Evolutionary conservation across 225 moss, liverwort and hornwort species (phyloP).

Genomic region (Bryum argenteum): DNA sequence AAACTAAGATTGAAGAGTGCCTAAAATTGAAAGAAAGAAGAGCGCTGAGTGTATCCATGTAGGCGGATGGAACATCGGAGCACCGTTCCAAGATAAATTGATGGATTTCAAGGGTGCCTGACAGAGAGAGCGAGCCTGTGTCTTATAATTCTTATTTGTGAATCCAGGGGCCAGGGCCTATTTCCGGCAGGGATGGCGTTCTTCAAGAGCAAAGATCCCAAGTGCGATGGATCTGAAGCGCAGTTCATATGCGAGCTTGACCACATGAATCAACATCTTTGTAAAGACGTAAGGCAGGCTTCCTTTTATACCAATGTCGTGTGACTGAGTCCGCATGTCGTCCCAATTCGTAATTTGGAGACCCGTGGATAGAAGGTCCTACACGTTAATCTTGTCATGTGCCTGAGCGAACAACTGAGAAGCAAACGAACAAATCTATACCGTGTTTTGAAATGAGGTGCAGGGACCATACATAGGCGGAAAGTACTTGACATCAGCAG

Average conservation of each 20-base stretch:
- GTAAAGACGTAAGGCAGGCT: constrained; percentile 29
- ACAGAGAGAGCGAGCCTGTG: background rate
- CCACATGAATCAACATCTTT: constrained; percentile 50
- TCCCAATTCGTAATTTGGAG: background rate
- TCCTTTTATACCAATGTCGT: background rate
- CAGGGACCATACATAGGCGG: constrained; percentile 56
- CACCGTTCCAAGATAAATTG: too few relatives aligned
- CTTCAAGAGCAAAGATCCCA: constrained; percentile 48
- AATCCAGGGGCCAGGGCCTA: constrained; percentile 40
- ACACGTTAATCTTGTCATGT: background rate
- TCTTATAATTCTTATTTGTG: background rate
- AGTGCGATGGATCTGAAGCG: constrained; percentile 43
- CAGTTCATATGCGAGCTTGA: constrained; percentile 52
- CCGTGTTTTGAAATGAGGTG: background rate
- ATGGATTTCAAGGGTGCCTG: constrained; percentile 9
- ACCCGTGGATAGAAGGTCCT: background rate
- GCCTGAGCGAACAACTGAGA: background rate
- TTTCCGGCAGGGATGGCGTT: constrained; percentile 45
- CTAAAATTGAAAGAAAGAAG: background rate
- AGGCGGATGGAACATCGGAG: too few relatives aligned
- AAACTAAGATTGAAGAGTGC: background rate
- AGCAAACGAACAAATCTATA: background rate
- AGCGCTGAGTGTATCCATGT: too few relatives aligned
- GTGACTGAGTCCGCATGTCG: background rate
- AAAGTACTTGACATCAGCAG: constrained; percentile 46